These are phyloP conservation scores for Gautieria morchelliformis DNA, from an alignment of 768 basidiomycete species.

Conservation along the genomic window DNA sequence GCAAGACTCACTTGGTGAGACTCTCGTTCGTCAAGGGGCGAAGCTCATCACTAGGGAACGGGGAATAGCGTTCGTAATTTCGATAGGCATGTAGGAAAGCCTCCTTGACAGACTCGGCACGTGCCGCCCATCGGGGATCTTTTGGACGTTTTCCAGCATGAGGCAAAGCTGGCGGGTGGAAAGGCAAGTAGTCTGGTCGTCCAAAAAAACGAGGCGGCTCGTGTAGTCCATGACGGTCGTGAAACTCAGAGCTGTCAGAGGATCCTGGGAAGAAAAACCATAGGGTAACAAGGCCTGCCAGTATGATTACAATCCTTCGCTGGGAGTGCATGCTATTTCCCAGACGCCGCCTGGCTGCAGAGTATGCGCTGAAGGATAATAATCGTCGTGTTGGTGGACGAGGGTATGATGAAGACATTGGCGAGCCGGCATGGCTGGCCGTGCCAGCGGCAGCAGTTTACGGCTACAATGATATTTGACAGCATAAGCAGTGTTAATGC, in stretches of 20 bases:
- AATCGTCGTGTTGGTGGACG: too few relatives aligned
- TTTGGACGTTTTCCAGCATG: not conserved
- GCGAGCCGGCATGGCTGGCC: too few relatives aligned
- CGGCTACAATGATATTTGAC: too few relatives aligned
- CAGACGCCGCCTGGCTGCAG: not conserved
- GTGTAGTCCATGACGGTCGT: not conserved
- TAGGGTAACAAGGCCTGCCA: not conserved
- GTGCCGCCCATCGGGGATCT: slow-evolving; percentile 32
- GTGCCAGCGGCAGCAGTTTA: too few relatives aligned
- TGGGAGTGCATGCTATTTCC: not conserved
- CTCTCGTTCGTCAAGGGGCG: slow-evolving; percentile 37
- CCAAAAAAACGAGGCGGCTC: not conserved
- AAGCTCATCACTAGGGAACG: slow-evolving; percentile 51
- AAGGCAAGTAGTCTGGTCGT: not conserved
- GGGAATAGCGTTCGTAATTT: slow-evolving; percentile 53
- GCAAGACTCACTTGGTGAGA: slow-evolving; percentile 39
- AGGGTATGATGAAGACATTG: too few relatives aligned
- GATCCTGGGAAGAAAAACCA: not conserved
- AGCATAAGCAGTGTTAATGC: too few relatives aligned
- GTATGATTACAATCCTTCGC: not conserved
- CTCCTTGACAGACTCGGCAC: slow-evolving; percentile 46
- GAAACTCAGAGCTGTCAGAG: not conserved
- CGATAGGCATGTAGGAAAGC: slow-evolving; percentile 63
- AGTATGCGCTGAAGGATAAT: too few relatives aligned
- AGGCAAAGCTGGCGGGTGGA: not conserved